Evolutionary conservation across 2,329 filamentous ascomycete genomes (phyloP).

Genomic region (Fusarium austroafricanum): DNA sequence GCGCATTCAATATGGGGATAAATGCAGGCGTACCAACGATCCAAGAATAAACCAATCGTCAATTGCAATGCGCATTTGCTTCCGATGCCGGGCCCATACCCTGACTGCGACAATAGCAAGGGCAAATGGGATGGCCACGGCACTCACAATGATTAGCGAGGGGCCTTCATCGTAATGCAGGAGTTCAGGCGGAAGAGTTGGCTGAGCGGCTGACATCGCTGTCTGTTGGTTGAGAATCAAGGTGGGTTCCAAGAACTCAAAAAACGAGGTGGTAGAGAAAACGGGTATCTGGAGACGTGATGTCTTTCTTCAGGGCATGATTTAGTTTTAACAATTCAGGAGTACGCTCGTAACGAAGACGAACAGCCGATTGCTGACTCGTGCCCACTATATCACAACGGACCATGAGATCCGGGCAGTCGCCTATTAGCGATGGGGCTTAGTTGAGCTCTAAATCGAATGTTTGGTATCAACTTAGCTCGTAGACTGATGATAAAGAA

Average conservation of each 20-base stretch:
- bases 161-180: not conserved
- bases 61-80: not conserved
- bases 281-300: not conserved
- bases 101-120: not conserved
- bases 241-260: too few relatives aligned
- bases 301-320: not conserved
- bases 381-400: not conserved
- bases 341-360: not conserved
- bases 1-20: fast-evolving
- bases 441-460: conserved; percentile 1
- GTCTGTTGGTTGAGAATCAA: not conserved
- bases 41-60: conserved; percentile 5
- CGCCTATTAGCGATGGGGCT: not conserved
- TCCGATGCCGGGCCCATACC: conserved; percentile 1
- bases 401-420: not conserved
- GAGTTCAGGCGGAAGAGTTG: not conserved
- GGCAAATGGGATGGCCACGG: not conserved
- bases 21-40: not conserved
- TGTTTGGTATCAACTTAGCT: too few relatives aligned
- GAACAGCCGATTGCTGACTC: not conserved
- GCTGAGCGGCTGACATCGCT: not conserved
- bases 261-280: not conserved
- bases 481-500: not conserved
- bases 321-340: not conserved
- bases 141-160: not conserved